These are phyloP conservation scores for Mycena latifolia DNA, from an alignment of 768 basidiomycete genomes.

Conservation along the genomic window DNA sequence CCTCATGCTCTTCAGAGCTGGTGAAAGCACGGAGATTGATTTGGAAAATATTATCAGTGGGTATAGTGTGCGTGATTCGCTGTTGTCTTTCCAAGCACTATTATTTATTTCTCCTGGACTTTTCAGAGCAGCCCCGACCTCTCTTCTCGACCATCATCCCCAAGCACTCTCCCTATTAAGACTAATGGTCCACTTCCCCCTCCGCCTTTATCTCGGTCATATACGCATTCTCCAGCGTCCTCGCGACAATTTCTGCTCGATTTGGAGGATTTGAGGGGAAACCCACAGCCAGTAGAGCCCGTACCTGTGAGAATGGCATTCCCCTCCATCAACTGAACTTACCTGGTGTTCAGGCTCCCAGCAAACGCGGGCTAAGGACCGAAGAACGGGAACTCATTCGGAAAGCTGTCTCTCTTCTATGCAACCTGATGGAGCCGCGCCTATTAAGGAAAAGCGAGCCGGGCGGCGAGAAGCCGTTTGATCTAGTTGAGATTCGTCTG, in stretches of 20 bases:
- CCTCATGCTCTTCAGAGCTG: constrained; percentile 32
- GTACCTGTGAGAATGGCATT: constrained; percentile 5
- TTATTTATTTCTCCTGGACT: background rate
- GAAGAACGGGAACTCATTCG: constrained; percentile 30
- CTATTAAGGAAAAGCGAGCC: constrained; percentile 38
- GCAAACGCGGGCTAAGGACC: background rate
- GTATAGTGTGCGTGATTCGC: constrained; percentile 19
- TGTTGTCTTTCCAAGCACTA: background rate
- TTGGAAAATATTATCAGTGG: constrained; percentile 33
- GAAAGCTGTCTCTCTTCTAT: constrained; percentile 34
- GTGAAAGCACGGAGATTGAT: constrained; percentile 20
- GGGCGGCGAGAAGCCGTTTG: constrained; percentile 38
- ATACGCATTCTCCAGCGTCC: constrained; percentile 30
- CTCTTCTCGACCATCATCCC: constrained; percentile 22
- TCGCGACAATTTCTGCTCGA: constrained; percentile 22
- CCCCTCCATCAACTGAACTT: background rate
- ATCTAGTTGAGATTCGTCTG: constrained; percentile 38
- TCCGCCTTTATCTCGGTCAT: constrained; percentile 10
- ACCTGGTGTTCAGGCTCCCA: background rate
- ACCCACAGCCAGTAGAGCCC: background rate
- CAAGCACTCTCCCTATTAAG: constrained; percentile 8
- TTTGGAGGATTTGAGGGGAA: constrained; percentile 20
- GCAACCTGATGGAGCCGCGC: constrained; percentile 38
- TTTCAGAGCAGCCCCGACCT: constrained; percentile 20
- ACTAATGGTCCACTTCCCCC: background rate